Evolutionary conservation across 2,329 filamentous ascomycete species (phyloP), one percentile per base, ranked within the genome.

Genomic region (Thermochaetoides dissita): DNA sequence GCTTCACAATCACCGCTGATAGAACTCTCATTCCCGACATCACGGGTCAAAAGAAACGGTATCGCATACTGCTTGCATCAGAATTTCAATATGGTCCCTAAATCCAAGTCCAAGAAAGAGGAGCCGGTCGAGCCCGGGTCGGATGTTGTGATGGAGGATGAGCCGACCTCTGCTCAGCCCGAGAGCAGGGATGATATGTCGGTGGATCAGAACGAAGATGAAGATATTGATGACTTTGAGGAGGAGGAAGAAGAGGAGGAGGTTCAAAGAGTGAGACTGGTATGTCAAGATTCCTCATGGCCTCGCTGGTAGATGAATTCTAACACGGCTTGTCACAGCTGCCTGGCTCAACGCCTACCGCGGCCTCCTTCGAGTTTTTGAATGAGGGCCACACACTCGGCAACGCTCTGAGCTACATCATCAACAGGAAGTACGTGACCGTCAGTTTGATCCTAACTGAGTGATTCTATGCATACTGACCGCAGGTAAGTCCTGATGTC

Each of bases 351-450:
- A 82, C 74, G 63, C 83, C 89, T 39, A 89, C 82, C 7, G 88
- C 88, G 5, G 91, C 91, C 30, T 94, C 87, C 10, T 98, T 96
- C 59, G 85, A 96, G 59, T 94, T 98, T 55, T 77, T 84, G 46
- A 80, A 85, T 37, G 91, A 98, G 66, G 87, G 93, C 36, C 91
- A 98, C 63, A 98, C 91, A 0, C 69, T 98, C 40, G 91, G 91
- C 29, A 98, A 98, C 63, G 86, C 88, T 8, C 66, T 98, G 53
- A 76, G 91, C 56, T 96, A 88, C 59, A 82, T 95, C 49, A 93
- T 98, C 56, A 95, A 94, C 84, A 96, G 96, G 66, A 98, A 98
- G 89, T 95, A 68, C 51, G 76, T 58, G n/a, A 9, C 37, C 30
- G 17, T 5, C 17, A 24, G 17, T 24, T 24, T 5, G 17, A 24